Base-by-base conservation (phyloP, 169 alveolate species). In the Perkinsus marinus region DNA sequence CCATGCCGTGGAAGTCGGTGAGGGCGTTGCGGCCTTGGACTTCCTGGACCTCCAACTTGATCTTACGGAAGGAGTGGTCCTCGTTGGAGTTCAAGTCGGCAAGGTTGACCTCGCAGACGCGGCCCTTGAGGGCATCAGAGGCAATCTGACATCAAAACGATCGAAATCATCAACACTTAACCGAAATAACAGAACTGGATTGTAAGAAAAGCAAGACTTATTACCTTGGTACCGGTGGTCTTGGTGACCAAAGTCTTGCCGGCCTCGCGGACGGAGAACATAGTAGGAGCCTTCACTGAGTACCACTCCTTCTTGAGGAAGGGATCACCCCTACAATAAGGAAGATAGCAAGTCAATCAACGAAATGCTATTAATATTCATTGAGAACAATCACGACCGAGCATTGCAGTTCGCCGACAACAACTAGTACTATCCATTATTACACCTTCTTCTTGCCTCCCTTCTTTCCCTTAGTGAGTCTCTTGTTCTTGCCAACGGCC, bases 401-500 rank as follows among this genome's bases (percentile, higher is more conserved):
- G n/a, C n/a, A n/a, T n/a, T n/a, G n/a, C n/a, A n/a, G n/a, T n/a
- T 36, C 39, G 39, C n/a, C n/a, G n/a, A n/a, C n/a, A n/a, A n/a
- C n/a, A n/a, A 13, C 34, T 26, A 57, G 36, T 57, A 57, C 37
- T 2, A 26, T 16, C 79, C 79, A 13, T 57, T 57, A 57, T 89
- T 91, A 91, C 92, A 98, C 96, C 96, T 98, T 98, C 98, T 98
- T 98, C 96, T 98, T 98, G 79, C 97, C 98, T 91, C 99, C 99
- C 96, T 98, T 98, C 95, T 97, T 97, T 68, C 99, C 99, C 97
- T 98, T 98, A 96, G 98, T 97, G 93, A 97, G 97, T 94, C 99
- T 95, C 93, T 98, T 98, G 95, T 98, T 98, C 97, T 98, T 98
- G 43, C 99, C 99, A 90, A 97, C 97, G 93, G 99, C 98, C 99